Base-by-base conservation (phyloP, 1,284 basidiomycete genomes). In the Puccinia novopanici region DNA sequence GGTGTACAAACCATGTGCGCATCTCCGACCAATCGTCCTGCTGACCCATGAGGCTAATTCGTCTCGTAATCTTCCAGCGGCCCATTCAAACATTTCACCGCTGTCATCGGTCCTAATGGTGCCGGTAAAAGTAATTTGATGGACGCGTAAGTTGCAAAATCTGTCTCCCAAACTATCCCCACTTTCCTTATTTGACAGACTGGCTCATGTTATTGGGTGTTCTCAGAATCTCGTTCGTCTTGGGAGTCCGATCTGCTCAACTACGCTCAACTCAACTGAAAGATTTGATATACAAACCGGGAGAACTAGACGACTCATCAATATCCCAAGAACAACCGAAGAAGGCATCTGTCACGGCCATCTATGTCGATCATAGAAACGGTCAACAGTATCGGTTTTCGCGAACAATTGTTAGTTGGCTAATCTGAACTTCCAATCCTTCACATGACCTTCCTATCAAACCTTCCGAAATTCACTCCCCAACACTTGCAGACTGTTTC, bases 41-140 rank as follows among this genome's bases (percentile, higher is more conserved):
- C 37, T 52, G 17, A n/a, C 22, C 50, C 27, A 72, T 50, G 27
- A 73, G 42, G 24, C 67, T 57, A 50, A 77, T 68, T 22, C 13
- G 3, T 75, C 74, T 34, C 42, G 17, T 52, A 54, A 52, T 68
- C 52, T 67, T 55, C 24, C 42, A 80, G 77, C 13, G 94, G 94
- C 0, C 95, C 95, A 4, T 96, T 97, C 88, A 90, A 89, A 85
- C 91, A 92, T 84, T 99, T 99, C 87, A 96, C 94, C 0, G 95
- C 94, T 22, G 90, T 98, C 83, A 98, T 98, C 84, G 97, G 97
- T 34, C 96, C 97, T 63, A 99, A 99, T 91, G 97, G 97, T 81
- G 95, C 95, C 3, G 97, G 97, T 82, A 99, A 99, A 86, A 96
- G 94, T 50, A 99, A 99, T 86, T 90, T 99, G 82, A 99, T 99